Base-by-base conservation (phyloP, 306 rosid species). In the Abrus precatorius region DNA sequence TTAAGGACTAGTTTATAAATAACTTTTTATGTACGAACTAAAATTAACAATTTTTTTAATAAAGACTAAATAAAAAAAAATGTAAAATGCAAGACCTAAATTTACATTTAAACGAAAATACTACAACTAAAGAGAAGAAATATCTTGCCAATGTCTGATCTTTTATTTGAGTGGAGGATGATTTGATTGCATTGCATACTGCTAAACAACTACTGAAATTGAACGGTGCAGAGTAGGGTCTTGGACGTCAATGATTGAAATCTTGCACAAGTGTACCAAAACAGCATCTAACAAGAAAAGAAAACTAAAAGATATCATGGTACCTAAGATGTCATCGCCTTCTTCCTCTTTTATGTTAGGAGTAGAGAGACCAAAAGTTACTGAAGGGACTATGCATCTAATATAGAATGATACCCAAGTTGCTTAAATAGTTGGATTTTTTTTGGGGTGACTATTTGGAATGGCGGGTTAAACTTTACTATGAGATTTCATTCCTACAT, bases 211-310 rank as follows among this genome's bases (percentile, higher is more conserved):
- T 13, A 54, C 3, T 54, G 60, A 54, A 54, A 54, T 20, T 14
- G 60, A 14, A 61, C 7, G 52, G 14, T 43, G 36, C 2, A 36
- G 40, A 36, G 9, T 11, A 68, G 43, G 47, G 44, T 47, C 9
- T 45, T 48, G 30, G 74, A 69, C 38, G 27, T 48, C 45, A 30
- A 50, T 70, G 59, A 32, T 69, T 69, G 30, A 29, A 69, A 69
- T 48, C 45, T 49, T 69, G 2, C 59, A 69, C 13, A 1, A 27
- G 14, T 29, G 40, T 48, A 5, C 14, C 34, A 8, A 14, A 41
- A 7, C 2, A 56, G 45, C 36, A 28, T 68, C 1, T 29, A 69
- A 69, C 43, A 14, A 47, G 12, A 49, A 70, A 14, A 32, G 11
- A 49, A 70, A 11, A 3, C 2, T 14, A n/a, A 5, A 34, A 34